Evolutionary conservation across 345 rosid genomes (phyloP), one percentile per base, ranked within the genome.

Genomic region (Hypericum androsaemum): DNA sequence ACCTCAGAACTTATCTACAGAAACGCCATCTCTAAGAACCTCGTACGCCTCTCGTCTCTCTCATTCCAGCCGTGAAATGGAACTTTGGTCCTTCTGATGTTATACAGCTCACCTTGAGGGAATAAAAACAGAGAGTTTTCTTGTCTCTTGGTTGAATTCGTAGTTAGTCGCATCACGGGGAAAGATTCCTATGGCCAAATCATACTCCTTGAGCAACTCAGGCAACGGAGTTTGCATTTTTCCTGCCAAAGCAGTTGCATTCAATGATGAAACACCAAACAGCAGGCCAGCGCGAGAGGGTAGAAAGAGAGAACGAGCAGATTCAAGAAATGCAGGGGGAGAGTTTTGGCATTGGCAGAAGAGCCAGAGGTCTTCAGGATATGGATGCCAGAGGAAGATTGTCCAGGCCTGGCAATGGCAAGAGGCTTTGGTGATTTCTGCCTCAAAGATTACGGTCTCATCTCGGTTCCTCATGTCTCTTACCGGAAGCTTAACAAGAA

Each of bases 401-500:
- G 94, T 71, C 99, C 95, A 0, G 99, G 99, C 37, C 72, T 94
- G 9, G 99, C 97, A 22, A 88, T 88, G 98, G 67, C 98, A 16
- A 74, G 98, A 59, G 98, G 97, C 36, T 86, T 94, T 9, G 99
- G 97, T 14, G 97, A 94, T 67, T 88, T 94, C 76, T 88, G 99
- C 85, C 77, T 94, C 39, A 94, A 94, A 63, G 88, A 86, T 54
- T 78, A 81, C 38, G 97, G 99, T 47, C 88, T 94, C 56, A 68
- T 76, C 61, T 83, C 88, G 50, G 22, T 53, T 49, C 97, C 99
- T 3, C 77, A 94, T 50, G 75, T 88, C 52, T 71, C 79, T 38
- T 82, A 77, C 52, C 76, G 88, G 67, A 81, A 68, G 68, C 62
- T 86, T 44, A 67, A 83, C 6, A 64, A 57, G 16, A 64, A 76